Percentiles rank a stretch among this genome's conserved stretches.
Conservation (phyloP, 805 yeast genomes). For the Candida andamanensis region DNA sequence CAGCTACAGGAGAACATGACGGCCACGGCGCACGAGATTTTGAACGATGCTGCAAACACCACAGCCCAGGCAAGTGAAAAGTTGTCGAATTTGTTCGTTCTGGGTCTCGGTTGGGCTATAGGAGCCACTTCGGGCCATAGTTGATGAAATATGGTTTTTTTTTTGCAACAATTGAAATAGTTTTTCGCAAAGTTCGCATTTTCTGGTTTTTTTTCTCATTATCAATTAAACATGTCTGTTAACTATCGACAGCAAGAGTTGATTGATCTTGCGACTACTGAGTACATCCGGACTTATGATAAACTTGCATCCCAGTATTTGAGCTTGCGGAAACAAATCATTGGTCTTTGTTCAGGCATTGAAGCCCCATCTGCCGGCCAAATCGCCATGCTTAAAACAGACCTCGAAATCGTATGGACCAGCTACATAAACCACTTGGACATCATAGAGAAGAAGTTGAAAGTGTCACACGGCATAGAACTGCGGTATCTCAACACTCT, state of each 20-base stretch:
- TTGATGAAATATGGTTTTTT: background rate
- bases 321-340: conserved; percentile 27
- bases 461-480: conserved; percentile 10
- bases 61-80: conserved; percentile 40
- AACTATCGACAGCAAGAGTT: conserved; percentile 28
- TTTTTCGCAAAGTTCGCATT: too few species aligned
- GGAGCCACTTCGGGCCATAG: conserved; percentile 35
- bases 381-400: conserved; percentile 20
- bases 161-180: too few species aligned
- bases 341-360: conserved; percentile 12
- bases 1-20: conserved; percentile 7
- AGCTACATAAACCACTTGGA: conserved; percentile 22
- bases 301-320: conserved; percentile 28
- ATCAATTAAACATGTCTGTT: too few species aligned
- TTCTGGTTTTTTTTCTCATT: too few species aligned
- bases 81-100: conserved; percentile 44
- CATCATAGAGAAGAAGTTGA: conserved; percentile 16
- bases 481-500: conserved; percentile 17
- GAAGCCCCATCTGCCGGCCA: conserved; percentile 1
- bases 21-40: conserved; percentile 19
- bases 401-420: conserved; percentile 23
- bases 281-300: conserved; percentile 28
- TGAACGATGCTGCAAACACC: conserved; percentile 27
- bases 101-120: conserved; percentile 61
- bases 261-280: conserved; percentile 26